These are phyloP conservation scores for Ceratocystis alfenasii DNA, from an alignment of 2,329 filamentous ascomycete genomes.

Conservation along the genomic window DNA sequence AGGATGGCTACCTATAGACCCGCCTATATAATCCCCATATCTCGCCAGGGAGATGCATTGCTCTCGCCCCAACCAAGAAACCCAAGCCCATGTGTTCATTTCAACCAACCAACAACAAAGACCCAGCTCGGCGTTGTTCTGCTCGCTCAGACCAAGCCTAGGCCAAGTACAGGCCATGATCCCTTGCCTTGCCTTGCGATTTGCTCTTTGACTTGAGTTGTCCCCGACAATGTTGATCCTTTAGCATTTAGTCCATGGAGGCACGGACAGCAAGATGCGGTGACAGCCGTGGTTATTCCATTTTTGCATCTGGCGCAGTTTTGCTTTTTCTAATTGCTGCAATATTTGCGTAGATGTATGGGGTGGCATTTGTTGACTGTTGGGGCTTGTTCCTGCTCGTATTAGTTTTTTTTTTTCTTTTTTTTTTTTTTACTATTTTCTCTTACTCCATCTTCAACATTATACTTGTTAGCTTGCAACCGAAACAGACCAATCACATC, in stretches of 20 bases:
- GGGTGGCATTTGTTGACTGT: slow-evolving; percentile 3
- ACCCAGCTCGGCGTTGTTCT: neutral
- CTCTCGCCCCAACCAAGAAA: neutral
- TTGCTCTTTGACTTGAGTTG: neutral
- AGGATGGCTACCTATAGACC: neutral
- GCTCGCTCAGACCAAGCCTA: slow-evolving; percentile 9
- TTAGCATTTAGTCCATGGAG: neutral
- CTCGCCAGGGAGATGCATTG: neutral
- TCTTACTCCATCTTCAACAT: neutral
- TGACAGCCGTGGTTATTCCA: slow-evolving; percentile 2
- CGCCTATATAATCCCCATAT: neutral
- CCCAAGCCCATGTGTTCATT: slow-evolving; percentile 6
- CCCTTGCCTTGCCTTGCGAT: slow-evolving; percentile 3
- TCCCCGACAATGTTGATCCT: slow-evolving; percentile 11
- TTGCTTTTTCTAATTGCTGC: neutral
- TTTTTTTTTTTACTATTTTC: neutral
- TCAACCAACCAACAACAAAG: slow-evolving; percentile 8
- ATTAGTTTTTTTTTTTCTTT: neutral
- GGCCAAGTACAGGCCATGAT: neutral
- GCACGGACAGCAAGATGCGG: slow-evolving; percentile 9
- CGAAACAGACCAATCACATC: neutral
- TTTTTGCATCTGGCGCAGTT: neutral
- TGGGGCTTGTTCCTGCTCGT: neutral
- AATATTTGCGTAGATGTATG: neutral
- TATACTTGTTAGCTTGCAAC: neutral